Base-by-base conservation (phyloP, 1,284 basidiomycete genomes). In the Paramarasmius palmivorus region DNA sequence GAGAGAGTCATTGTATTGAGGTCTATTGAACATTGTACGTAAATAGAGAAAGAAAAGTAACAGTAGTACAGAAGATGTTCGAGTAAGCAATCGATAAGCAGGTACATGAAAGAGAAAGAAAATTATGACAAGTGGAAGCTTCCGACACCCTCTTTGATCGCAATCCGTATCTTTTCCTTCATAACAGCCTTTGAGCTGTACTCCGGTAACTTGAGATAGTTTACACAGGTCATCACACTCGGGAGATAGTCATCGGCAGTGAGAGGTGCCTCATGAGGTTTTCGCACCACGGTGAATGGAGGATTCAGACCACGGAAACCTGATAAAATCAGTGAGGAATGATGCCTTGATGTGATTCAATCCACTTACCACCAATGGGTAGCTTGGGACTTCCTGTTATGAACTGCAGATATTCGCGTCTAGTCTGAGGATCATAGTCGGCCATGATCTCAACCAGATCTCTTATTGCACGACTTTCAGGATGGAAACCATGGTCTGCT, bases 171-270 rank as follows among this genome's bases (percentile, higher is more conserved):
- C 68, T 93, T 95, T 68, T 90, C 84, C 59, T 76, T 79, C 82
- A 96, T 87, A 38, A 92, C 82, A 36, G 77, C 79, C 70, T 90
- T 93, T 36, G 86, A 85, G 54, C 90, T 92, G 69, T 97, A 98
- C 66, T 96, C 93, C 1, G 95, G 95, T 62, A 97, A 74, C 71
- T 98, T 98, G 66, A 98, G 76, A 67, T 95, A 96, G 72, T 98
- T 97, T 60, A 96, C 95, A 68, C 96, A 99, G 9, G 96, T 98
- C 96, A 98, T 98, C 42, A 98, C 95, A 67, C 93, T 95, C 0
- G 96, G 96, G 37, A 99, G 77, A 68, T 97, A 97, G 69, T 97
- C 93, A 68, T 99, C 95, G 1, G 96, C 92, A 15, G 85, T 84
- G 59, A 94, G 78, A 8, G 93, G 91, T 3, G 91, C 77, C 70